Evolutionary conservation across 352 stramenopile species (phyloP), one percentile per base, ranked within the genome.

Genomic region (Phytopythium litorale): DNA sequence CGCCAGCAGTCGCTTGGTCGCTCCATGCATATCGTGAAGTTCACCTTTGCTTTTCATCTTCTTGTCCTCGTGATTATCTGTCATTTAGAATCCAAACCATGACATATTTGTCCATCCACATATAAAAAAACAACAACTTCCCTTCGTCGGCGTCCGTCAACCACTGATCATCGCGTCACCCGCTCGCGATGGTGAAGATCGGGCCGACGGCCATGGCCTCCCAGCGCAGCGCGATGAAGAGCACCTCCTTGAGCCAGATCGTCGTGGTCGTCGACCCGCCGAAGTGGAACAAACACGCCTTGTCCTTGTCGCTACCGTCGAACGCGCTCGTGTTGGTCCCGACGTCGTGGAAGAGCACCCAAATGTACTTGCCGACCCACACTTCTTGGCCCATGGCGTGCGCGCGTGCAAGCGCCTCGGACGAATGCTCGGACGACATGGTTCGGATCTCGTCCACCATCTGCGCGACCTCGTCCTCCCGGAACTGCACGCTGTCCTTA

Each of bases 341-440:
- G 0, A 32, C 21, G 21, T 84, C 78, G 15, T 78, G 71, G 63
- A 88, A 81, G 49, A 90, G 53, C 18, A 83, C 70, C 81, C 81
- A 90, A 25, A 80, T 80, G 65, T 84, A 83, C 63, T 81, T 87
- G 37, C 88, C 79, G 49, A 81, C 68, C 81, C 81, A 91, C 33
- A 78, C 53, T 21, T 77, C 72, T 16, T 50, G 19, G 18, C 6
- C 21, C 48, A 15, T 3, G 7, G 28, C 0, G 9, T 40, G 16
- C 6, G 32, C 15, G 6, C 6, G 32, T 7, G 30, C 8, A 16
- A 45, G 66, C 67, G 12, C 60, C 54, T 37, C 62, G 32, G 33
- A 50, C 18, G 21, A 60, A 33, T 52, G 45, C 37, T 38, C 40
- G 43, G 28, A 63, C 28, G 43, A 58, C 23, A 62, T 35, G 21